Evolutionary conservation across 257 asterid genomes (phyloP).

Genomic region (Solanum etuberosum): DNA sequence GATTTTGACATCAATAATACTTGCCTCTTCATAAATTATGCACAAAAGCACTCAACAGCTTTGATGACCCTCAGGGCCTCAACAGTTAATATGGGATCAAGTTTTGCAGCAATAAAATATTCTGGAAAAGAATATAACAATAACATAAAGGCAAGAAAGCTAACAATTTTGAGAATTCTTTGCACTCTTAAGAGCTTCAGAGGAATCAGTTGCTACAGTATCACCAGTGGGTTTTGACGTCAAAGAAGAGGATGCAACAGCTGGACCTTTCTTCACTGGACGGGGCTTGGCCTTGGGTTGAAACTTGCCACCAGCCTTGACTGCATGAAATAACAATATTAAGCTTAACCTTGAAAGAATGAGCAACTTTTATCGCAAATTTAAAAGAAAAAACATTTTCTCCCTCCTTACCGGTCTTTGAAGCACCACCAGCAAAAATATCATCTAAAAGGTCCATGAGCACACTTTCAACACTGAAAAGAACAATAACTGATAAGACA

Average conservation of each 20-base stretch:
- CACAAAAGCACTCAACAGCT: not conserved
- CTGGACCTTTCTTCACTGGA: constrained; percentile 21
- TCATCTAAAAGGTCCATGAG: constrained; percentile 36
- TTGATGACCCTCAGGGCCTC: not conserved
- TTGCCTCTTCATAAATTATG: not conserved
- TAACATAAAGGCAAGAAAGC: constrained; percentile 3
- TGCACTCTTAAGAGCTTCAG: constrained; percentile 5
- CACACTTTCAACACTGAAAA: constrained; percentile 1
- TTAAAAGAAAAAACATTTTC: not conserved
- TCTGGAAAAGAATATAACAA: not conserved
- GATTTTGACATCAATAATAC: not conserved
- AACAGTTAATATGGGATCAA: not conserved
- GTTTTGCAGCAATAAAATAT: not conserved
- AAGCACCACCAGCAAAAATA: constrained; percentile 23
- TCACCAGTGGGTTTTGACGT: constrained; percentile 18
- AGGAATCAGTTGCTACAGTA: not conserved
- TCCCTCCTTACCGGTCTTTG: constrained; percentile 29
- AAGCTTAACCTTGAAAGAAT: not conserved
- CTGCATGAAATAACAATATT: constrained; percentile 19
- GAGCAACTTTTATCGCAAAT: not conserved
- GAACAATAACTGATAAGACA: not conserved
- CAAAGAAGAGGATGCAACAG: constrained; percentile 21
- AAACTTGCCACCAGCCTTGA: constrained; percentile 41
- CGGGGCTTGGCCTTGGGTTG: constrained; percentile 52
- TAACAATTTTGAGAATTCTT: constrained; percentile 20